phyloP scores from a whole-genome alignment of 305 asterid species.

The Solanum aculeatissimum region DNA sequence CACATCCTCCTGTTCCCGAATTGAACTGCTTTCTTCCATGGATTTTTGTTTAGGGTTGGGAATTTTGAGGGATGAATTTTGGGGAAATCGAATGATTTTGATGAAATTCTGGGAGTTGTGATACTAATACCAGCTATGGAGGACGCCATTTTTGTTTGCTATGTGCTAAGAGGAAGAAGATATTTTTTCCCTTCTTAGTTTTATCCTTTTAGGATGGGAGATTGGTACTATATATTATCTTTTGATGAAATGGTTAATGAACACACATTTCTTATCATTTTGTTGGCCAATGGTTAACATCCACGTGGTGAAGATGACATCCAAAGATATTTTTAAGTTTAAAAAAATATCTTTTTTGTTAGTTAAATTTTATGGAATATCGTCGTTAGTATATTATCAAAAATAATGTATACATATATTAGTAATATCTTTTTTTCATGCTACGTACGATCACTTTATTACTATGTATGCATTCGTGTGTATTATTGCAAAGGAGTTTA shows the following conservation, averaged over 20 bases:
- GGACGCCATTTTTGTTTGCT: slow-evolving; percentile 32
- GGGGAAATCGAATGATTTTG: slow-evolving; percentile 22
- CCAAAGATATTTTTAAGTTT: not conserved
- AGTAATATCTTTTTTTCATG: no score
- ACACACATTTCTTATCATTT: not conserved
- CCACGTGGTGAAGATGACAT: not conserved
- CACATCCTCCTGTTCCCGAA: slow-evolving; percentile 13
- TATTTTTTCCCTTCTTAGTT: not conserved
- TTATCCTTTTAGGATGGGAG: not conserved
- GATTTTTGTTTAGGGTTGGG: slow-evolving; percentile 5
- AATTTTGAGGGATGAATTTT: slow-evolving; percentile 5
- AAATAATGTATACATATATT: no score
- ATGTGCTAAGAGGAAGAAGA: not conserved
- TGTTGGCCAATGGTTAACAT: not conserved
- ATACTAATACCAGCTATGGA: slow-evolving; percentile 40
- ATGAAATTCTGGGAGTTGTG: slow-evolving; percentile 23
- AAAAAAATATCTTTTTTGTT: not conserved
- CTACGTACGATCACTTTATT: no score
- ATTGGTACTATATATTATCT: not conserved
- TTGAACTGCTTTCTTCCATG: slow-evolving; percentile 1
- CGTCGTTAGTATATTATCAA: no score
- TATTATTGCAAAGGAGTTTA: no score
- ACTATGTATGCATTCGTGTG: no score
- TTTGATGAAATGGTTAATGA: not conserved
- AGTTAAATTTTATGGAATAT: no score